A percentile compares a stretch with the other conserved stretches of the same genome.
phyloP scores from a whole-genome alignment of 1,284 basidiomycete genomes.

The Melanopsichium pennsylvanicum region DNA sequence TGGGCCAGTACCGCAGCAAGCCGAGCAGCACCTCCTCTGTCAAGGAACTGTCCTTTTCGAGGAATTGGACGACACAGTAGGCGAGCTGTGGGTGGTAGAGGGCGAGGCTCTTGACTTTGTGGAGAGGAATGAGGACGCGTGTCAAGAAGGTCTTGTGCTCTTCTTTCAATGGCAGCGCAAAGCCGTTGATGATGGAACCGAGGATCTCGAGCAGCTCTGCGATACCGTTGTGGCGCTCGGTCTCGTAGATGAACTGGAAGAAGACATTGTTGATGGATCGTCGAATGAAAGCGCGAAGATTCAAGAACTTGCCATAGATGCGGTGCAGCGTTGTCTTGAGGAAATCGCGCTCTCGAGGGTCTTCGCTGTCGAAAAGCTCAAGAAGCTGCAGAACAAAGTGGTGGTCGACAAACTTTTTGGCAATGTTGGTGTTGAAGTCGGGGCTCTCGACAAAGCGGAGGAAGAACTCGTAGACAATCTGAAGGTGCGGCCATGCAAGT shows the following conservation, averaged over 20 bases:
- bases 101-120: conserved; percentile 96
- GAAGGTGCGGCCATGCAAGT: conserved; percentile 98
- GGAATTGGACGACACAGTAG: conserved; percentile 98
- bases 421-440: conserved; percentile 97
- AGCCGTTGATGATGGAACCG: conserved; percentile 99
- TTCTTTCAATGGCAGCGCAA: conserved; percentile 96
- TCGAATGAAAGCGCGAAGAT: conserved; percentile 96
- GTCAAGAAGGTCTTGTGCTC: conserved; percentile 99
- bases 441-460: conserved; percentile 96
- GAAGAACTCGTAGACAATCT: conserved; percentile 99
- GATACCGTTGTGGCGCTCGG: conserved; percentile 98
- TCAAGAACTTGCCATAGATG: conserved; percentile 99
- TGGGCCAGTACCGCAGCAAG: conserved; percentile 96
- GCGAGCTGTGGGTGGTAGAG: conserved; percentile 98
- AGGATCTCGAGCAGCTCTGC: conserved; percentile 98
- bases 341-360: conserved; percentile 98
- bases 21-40: conserved; percentile 97
- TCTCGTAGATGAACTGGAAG: conserved; percentile 98
- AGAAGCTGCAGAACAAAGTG: conserved; percentile 91
- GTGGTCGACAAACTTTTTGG: conserved; percentile 97
- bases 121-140: conserved; percentile 91
- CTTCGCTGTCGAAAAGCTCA: conserved; percentile 98
- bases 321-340: conserved; percentile 98
- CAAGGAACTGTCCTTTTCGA: conserved; percentile 91
- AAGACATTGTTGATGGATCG: conserved; percentile 99